phyloP scores from a whole-genome alignment of 192 early-diverging fungal genomes.

The Kappamyces sp. region DNA sequence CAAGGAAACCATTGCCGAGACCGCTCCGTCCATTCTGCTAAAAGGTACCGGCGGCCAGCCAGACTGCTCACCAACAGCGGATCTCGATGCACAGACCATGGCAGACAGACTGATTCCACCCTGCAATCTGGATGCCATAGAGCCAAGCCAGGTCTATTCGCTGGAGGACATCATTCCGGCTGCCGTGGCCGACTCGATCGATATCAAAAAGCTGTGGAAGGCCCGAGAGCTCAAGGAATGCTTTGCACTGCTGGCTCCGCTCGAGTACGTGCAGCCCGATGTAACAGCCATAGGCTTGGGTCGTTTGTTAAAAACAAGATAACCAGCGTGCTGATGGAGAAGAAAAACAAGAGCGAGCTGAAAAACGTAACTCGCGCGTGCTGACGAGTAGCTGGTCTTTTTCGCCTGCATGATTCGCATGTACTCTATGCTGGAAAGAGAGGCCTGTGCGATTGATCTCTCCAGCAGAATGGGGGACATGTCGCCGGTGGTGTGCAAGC shows the following conservation, averaged over 20 bases:
- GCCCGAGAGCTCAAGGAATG: conserved; percentile 25
- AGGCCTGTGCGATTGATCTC: no score
- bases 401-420: conserved; percentile 74
- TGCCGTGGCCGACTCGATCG: conserved; percentile 58
- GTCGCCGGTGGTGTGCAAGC: conserved; percentile 52
- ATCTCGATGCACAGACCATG: conserved; percentile 46
- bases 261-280: conserved; percentile 16
- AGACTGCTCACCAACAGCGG: no score
- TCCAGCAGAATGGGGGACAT: conserved; percentile 20
- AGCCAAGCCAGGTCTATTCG: conserved; percentile 62
- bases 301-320: conserved; percentile 12
- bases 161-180: conserved; percentile 64
- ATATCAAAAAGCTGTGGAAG: conserved; percentile 46
- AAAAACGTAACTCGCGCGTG: conserved; percentile 17
- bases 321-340: conserved; percentile 18
- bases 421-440: conserved; percentile 13
- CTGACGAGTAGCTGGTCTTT: conserved; percentile 53
- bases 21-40: conserved; percentile 55
- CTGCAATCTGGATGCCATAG: conserved; percentile 51
- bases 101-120: conserved; percentile 67
- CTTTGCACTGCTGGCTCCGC: conserved; percentile 18
- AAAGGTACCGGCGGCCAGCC: conserved; percentile 1
- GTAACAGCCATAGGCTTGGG: conserved; percentile 28
- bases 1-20: conserved; percentile 62
- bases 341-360: conserved; percentile 20